Conservation (phyloP, 1,139 yeast species). For the Suhomyces taliae region DNA sequence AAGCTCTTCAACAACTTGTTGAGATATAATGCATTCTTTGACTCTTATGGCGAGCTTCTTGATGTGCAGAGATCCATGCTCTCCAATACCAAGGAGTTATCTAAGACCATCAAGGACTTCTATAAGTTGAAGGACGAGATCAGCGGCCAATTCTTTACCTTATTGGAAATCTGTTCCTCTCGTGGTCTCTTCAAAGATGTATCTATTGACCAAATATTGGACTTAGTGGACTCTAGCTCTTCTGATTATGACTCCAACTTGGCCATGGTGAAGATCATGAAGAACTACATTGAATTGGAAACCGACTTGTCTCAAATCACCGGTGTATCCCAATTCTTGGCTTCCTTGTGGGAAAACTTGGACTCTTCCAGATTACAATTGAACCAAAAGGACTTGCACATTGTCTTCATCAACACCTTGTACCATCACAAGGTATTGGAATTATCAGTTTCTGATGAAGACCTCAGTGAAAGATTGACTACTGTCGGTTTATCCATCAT, state of each 20-base stretch:
- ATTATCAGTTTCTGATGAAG: slow-evolving; percentile 21
- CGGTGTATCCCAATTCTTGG: slow-evolving; percentile 27
- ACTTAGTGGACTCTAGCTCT: slow-evolving; percentile 22
- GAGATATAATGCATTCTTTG: slow-evolving; percentile 2
- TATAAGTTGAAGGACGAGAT: slow-evolving; percentile 47
- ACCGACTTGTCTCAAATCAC: slow-evolving; percentile 16
- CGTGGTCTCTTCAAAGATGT: slow-evolving; percentile 4
- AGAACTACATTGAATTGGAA: slow-evolving; percentile 10
- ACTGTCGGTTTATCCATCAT: slow-evolving; percentile 47
- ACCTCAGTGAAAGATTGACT: slow-evolving; percentile 27
- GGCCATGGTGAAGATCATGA: slow-evolving; percentile 22
- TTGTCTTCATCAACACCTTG: slow-evolving; percentile 49
- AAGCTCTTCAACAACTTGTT: slow-evolving; percentile 32
- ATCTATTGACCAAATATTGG: slow-evolving; percentile 12
- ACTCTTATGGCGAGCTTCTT: slow-evolving; percentile 9
- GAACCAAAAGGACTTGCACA: slow-evolving; percentile 65
- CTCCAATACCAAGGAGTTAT: slow-evolving; percentile 22
- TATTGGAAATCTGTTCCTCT: slow-evolving; percentile 9
- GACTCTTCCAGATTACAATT: slow-evolving; percentile 63
- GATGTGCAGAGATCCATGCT: slow-evolving; percentile 22
- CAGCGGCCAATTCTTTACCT: slow-evolving; percentile 33
- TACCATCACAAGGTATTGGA: slow-evolving; percentile 25
- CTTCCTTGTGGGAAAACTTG: slow-evolving; percentile 57
- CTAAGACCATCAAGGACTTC: slow-evolving; percentile 31
- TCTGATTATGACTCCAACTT: slow-evolving; percentile 27